Base-by-base conservation (phyloP, 345 rosid species). In the Boechera retrofracta region DNA sequence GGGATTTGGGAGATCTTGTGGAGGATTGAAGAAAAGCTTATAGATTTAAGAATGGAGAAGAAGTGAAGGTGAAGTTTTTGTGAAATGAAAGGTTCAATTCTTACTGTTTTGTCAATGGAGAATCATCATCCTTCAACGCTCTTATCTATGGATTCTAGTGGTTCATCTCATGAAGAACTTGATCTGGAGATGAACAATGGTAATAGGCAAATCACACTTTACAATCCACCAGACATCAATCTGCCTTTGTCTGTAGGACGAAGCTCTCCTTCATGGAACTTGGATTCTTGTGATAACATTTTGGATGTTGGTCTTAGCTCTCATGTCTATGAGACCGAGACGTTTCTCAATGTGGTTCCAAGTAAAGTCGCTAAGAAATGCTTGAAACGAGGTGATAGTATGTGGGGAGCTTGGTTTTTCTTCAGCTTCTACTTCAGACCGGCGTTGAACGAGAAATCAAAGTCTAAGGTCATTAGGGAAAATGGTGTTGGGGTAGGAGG, bases 401-500 rank as follows among this genome's bases (percentile, higher is more conserved):
- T 95, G 72, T 93, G 99, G 98, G 98, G 98, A 79, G 97, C 99
- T 70, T 95, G 99, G 99, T 86, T 95, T 64, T 95, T 95, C 87
- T 95, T 95, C 55, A 95, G 89, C 81, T 95, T 88, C 77, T 95
- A 93, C 82, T 95, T 95, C 66, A 86, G 82, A 84, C 99, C 99
- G 9, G 88, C 82, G 21, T 55, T 95, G 78, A 88, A 79, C 63
- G 99, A 95, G 53, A 95, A 91, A 61, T 88, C 99, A 0, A 95
- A 95, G 87, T 83, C 84, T 56, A 93, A 88, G 86, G 79, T 89
- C 61, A 74, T 71, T 15, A 85, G 91, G 75, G 98, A 93, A 63
- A 74, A 84, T 75, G 75, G 85, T n/a, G 85, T 77, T n/a, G 72
- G 73, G 29, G 3, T 28, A 48, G 73, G 45, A 10, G 80, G 73